phyloP scores from a whole-genome alignment of 139 green algal species.

The Pleodorina starrii region DNA sequence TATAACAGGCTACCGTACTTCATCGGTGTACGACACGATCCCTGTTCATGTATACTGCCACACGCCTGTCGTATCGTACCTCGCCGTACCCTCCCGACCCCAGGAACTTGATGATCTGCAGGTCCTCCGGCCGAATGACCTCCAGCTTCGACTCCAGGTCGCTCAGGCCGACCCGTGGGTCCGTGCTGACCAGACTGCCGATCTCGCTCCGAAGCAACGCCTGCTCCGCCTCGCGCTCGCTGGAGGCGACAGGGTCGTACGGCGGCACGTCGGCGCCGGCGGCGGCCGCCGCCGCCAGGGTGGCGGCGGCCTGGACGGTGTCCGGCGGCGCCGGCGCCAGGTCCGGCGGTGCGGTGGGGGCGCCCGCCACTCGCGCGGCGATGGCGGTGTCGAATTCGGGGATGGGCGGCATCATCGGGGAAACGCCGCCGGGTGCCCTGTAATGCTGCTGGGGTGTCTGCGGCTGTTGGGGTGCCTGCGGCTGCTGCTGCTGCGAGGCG shows the following conservation, averaged over 20 bases:
- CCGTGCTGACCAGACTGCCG: background rate
- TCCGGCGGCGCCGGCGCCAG: background rate
- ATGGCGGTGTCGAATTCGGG: background rate
- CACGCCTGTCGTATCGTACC: too few species aligned
- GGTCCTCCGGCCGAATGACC: slow-evolving; percentile 74
- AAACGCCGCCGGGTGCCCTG: background rate
- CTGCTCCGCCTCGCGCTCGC: slow-evolving; percentile 59
- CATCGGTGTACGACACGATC: too few species aligned
- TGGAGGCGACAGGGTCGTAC: slow-evolving; percentile 14
- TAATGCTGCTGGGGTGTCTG: too few species aligned
- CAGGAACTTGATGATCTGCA: slow-evolving; percentile 79
- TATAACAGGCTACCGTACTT: too few species aligned
- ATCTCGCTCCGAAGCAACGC: slow-evolving; percentile 43
- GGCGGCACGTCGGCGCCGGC: too few species aligned
- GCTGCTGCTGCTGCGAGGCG: background rate
- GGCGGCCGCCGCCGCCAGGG: background rate
- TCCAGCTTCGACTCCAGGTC: slow-evolving; percentile 76
- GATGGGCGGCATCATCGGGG: background rate
- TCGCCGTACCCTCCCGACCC: slow-evolving; percentile 82
- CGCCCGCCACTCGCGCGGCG: background rate
- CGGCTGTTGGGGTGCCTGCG: too few species aligned
- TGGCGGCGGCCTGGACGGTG: background rate
- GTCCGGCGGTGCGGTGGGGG: slow-evolving; percentile 5
- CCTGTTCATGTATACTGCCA: too few species aligned
- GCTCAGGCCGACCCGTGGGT: slow-evolving; percentile 50